Conservation (phyloP, 1,284 basidiomycete species). For the Hortiboletus rubellus region DNA sequence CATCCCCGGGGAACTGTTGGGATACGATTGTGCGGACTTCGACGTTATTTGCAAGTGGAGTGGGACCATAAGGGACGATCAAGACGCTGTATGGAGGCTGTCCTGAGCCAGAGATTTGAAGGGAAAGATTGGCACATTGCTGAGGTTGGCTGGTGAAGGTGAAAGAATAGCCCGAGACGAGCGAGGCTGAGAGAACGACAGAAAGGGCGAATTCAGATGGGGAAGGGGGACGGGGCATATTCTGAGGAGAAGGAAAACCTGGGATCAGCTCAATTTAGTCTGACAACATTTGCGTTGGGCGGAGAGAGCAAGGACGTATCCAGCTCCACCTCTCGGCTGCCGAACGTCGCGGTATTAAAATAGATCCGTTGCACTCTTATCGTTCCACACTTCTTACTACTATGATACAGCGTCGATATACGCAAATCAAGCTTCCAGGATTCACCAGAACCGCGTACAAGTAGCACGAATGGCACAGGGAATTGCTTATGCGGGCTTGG, state of each 20-base stretch:
- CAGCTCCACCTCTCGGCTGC: not conserved
- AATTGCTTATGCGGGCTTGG: not conserved
- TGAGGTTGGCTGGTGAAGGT: slow-evolving; percentile 53
- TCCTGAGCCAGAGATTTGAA: slow-evolving; percentile 53
- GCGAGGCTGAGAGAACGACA: slow-evolving; percentile 19
- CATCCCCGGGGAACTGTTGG: slow-evolving; percentile 47
- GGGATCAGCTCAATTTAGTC: not conserved
- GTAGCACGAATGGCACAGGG: not conserved
- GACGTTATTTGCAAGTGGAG: slow-evolving; percentile 55
- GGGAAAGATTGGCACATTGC: slow-evolving; percentile 63
- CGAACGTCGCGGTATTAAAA: not conserved
- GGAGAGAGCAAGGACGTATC: not conserved
- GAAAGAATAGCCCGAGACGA: slow-evolving; percentile 50
- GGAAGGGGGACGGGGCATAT: slow-evolving; percentile 12
- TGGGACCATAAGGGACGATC: slow-evolving; percentile 64
- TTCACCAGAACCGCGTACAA: not conserved
- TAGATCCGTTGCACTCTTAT: not conserved
- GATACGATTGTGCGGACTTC: slow-evolving; percentile 67
- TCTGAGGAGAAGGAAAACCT: not conserved
- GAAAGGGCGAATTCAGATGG: slow-evolving; percentile 4
- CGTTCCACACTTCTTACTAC: not conserved
- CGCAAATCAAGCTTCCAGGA: slow-evolving; percentile 16
- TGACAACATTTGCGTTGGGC: slow-evolving; percentile 13
- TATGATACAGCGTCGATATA: not conserved
- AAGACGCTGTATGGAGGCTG: slow-evolving; percentile 64